Base-by-base conservation (phyloP, 371 early-diverging fungal genomes). In the Lichtheimia corymbifera region DNA sequence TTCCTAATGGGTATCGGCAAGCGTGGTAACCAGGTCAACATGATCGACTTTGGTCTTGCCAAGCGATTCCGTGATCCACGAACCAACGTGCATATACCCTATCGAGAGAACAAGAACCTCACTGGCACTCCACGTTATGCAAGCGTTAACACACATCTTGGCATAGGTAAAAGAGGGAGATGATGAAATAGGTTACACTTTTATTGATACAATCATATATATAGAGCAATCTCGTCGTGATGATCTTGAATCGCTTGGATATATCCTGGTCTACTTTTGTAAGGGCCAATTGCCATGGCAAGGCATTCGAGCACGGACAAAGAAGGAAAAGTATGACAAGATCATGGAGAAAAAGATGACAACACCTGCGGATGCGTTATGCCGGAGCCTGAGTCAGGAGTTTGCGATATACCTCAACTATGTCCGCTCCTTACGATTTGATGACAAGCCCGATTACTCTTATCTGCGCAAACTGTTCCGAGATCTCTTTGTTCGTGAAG, bases 121-220 rank as follows among this genome's bases (percentile, higher is more conserved):
- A 98, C 99, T n/a, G 99, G 99, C 50, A 99, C 99, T 18, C 98
- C 99, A 24, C 88, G 99, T 68, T 99, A 99, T 80, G 99, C 99
- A 30, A 95, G 95, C 74, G 91, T 99, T 63, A 97, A 99, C 76
- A 98, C 99, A 40, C 99, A 99, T 74, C 74, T 95, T 62, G 99
- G 99, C 47, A 86, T 92, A 30, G 93, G 93, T 91, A 80, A 64
- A 83, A 76, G 12, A 18, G 65, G 44, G 40, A 44, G 20, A 4
- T 1, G 28, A 28, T 11, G 9, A 11, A 9, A 2, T 22, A 22
- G 2, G 11, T 1, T 35, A 6, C 2, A 35, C 11, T 9, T 35
- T 0, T 35, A 35, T 11, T 35, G 35, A 35, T 35, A 35, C 11
- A 35, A 35, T 35, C 9, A 11, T 9, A 35, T 35, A 11, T 9